Evolutionary conservation across 768 basidiomycete genomes (phyloP), one percentile per base, ranked within the genome.

Genomic region (Lactarius deliciosus): DNA sequence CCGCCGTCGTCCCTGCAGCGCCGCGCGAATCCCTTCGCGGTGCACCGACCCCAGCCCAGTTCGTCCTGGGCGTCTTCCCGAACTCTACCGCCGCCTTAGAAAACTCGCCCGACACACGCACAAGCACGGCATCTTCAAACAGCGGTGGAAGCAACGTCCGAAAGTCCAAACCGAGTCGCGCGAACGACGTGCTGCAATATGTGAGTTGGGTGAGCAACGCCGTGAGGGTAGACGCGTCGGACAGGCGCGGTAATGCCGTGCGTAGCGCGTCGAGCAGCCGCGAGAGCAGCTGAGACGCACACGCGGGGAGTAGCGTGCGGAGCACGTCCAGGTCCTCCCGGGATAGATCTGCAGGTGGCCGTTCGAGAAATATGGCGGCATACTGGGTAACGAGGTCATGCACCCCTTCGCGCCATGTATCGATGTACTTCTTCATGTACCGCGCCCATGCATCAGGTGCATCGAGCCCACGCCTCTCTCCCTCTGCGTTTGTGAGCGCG

Each of bases 91-190:
- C 68, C 0, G 83, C 83, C 0, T 75, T 75, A 8, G 75, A 73
- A 57, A 91, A 75, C 47, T 88, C 86, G 32, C 79, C 78, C 10
- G 78, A 77, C 40, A 91, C 85, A 8, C 85, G 82, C 32, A 78
- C 75, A 4, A 82, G 74, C 13, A 94, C 88, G 2, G 91, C 89
- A 55, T 79, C 76, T 45, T 82, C 81, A 74, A 95, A 87, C 3
- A 91, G 78, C n/a, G 82, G 81, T 3, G 83, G 83, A 36, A 97
- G 78, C 20, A 89, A 76, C 0, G 81, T 76, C 38, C 88, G 85
- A 76, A 99, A 98, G 74, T 97, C 96, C 72, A 96, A 82, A 0
- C 96, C 96, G 18, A 96, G 84, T n/a, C 95, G 86, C 0, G 92
- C 83, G 73, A 97, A 97, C 0, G 95, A 94, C 20, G 88, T 86